Evolutionary conservation across 345 rosid species (phyloP).

Genomic region (Odontarrhena argentea): DNA sequence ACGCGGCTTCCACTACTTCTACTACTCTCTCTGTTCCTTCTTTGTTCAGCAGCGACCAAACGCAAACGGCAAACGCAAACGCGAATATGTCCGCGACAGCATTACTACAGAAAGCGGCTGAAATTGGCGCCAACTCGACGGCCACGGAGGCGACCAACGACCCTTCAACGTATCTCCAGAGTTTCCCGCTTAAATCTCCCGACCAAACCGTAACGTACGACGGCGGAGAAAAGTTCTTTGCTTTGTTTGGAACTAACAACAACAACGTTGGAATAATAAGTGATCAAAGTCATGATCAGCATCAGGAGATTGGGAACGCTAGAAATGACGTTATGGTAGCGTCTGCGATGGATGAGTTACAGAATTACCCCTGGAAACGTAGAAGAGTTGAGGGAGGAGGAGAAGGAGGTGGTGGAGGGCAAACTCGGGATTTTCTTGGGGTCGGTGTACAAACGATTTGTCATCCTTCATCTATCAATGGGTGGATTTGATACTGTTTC

Average conservation of each 20-base stretch:
- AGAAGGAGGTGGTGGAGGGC: constrained; percentile 50
- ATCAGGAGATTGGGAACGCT: constrained; percentile 45
- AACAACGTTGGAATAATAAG: constrained; percentile 29
- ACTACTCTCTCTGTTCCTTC: constrained; percentile 66
- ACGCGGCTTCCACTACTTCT: constrained; percentile 39
- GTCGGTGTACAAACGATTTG: constrained; percentile 69
- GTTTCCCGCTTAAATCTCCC: constrained; percentile 52
- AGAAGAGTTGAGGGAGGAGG: constrained; percentile 47
- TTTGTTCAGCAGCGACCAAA: constrained; percentile 63
- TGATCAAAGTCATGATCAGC: constrained; percentile 12
- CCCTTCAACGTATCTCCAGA: constrained; percentile 54
- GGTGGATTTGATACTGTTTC: constrained; percentile 57
- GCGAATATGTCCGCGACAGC: constrained; percentile 93
- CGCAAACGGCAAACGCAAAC: constrained; percentile 39
- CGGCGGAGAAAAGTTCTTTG: constrained; percentile 54
- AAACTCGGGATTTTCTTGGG: constrained; percentile 94
- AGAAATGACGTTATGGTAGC: constrained; percentile 42
- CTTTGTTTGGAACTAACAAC: constrained; percentile 41
- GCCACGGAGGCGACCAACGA: neutral
- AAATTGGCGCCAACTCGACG: constrained; percentile 67
- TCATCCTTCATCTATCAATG: constrained; percentile 50
- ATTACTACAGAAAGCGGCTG: constrained; percentile 93
- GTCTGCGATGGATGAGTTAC: constrained; percentile 49
- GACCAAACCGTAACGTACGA: constrained; percentile 41
- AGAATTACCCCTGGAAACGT: constrained; percentile 60